Evolutionary conservation across 1,139 yeast species (phyloP), one percentile per base, ranked within the genome.

Genomic region (Magnusiomyces ingens): DNA sequence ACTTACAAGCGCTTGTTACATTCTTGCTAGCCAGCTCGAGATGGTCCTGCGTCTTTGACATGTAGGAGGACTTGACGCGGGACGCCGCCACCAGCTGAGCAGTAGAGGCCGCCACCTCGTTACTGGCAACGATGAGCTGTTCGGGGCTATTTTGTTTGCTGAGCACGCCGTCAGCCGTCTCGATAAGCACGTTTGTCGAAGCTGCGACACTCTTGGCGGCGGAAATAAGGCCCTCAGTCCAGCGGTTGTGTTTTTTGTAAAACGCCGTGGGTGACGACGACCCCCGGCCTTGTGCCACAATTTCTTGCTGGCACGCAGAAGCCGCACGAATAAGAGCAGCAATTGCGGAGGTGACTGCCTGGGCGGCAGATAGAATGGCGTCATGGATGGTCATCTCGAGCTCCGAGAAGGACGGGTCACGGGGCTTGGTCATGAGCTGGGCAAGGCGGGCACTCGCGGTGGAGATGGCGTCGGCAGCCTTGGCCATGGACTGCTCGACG

Each of bases 11-110:
- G 19, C 75, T 66, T 8, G 87, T 82, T 36, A 89, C 96, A 52
- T 76, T 72, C 63, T 80, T 79, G 35, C 89, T 81, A 1, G 93
- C 86, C 41, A 67, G 63, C 70, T 89, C 96, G 55, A 89, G 75
- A 55, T 75, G 73, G 59, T 84, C 90, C 67, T 88, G 96, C 2
- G 91, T 80, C 66, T 83, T 80, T 5, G 95, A 86, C 71, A 82
- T 81, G 62, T 81, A 81, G 50, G 84, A 79, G 0, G 95, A 90
- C 68, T 88, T 88, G 40, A 88, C 96, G 62, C 96, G 78, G 0
- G 96, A 85, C 0, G 96, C 95, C 4, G 96, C 93, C 8, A 90
- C 96, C 52, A 89, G 76, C 72, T 89, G 97, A 1, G 95, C 95
- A 0, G 96, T 89, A 0, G 96, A 85, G 0, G 96, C 93, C 0